Evolutionary conservation across 768 basidiomycete species (phyloP), one percentile per base, ranked within the genome.

Genomic region (Phanerochaete carnosa): DNA sequence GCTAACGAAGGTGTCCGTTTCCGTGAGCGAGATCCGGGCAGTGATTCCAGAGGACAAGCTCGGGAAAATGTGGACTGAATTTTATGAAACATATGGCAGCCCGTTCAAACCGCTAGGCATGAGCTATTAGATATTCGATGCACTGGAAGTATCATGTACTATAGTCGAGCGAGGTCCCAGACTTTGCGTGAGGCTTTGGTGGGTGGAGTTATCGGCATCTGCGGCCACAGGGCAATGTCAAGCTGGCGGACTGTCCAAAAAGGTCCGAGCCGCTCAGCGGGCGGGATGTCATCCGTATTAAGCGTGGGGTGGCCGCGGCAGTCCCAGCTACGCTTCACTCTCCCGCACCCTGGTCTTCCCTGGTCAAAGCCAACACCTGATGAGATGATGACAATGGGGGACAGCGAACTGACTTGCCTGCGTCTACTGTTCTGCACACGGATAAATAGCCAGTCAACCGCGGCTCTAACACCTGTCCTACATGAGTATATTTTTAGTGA

Each of bases 371-470:
- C n/a, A n/a, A n/a, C 5, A 33, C 39, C 16, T 12, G 16, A 29
- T 59, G 12, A 51, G 49, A 8, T 32, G n/a, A 1, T 33, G 49
- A 23, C n/a, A 39, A 15, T 2, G 22, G 23, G 15, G 25, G 28
- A 54, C 29, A 15, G 22, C 43, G 29, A 45, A 57, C 16, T 9
- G 12, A 50, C 70, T 58, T 51, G 87, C 89, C 85, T 83, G 64
- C 75, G 73, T 50, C 90, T 78, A 64, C 92, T 93, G 65, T 94
- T 95, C 74, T 96, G 94, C 4, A 97, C 95, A 0, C 95, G 83
- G 57, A 95, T 85, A 70, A 96, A 96, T 28, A 98, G 70, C 95
- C 95, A 98, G 69, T 97, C 91, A 2, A 97, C 91, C 0, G 92
- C 94, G 4, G 65, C 68, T 16, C 68, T 64, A 5, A 69, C 68